Conservation (phyloP, 1,284 basidiomycete genomes). For the Neolentinus lepideus region DNA sequence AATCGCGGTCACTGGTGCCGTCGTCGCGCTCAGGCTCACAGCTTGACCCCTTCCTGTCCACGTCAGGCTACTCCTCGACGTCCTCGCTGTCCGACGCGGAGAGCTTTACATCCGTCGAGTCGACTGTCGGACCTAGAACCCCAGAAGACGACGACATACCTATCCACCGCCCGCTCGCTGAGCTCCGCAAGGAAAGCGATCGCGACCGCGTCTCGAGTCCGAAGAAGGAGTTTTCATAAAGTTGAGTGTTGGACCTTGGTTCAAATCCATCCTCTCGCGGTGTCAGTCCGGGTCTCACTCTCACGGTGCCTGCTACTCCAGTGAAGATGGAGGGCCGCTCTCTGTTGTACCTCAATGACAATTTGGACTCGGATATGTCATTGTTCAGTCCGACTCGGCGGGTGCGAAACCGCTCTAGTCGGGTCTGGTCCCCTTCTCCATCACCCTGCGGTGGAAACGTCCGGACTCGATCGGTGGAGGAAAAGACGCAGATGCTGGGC, state of each 20-base stretch:
- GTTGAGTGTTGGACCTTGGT: slow-evolving; percentile 25
- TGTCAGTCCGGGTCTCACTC: not conserved
- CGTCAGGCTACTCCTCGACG: slow-evolving; percentile 18
- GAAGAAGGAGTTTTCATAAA: slow-evolving; percentile 40
- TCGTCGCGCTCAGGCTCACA: slow-evolving; percentile 28
- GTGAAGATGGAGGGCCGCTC: not conserved
- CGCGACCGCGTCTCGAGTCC: slow-evolving; percentile 58
- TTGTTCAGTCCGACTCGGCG: not conserved
- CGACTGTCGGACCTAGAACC: slow-evolving; percentile 17
- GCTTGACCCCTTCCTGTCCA: slow-evolving; percentile 21
- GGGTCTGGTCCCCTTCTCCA: not conserved
- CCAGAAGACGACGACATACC: slow-evolving; percentile 15
- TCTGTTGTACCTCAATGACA: not conserved
- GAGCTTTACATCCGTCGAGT: slow-evolving; percentile 18
- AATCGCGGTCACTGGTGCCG: slow-evolving; percentile 22
- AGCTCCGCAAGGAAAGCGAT: slow-evolving; percentile 65
- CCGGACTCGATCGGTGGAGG: slow-evolving; percentile 31
- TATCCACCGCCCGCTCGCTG: slow-evolving; percentile 42
- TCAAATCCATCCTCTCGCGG: slow-evolving; percentile 11
- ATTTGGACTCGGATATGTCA: not conserved
- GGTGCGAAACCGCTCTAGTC: not conserved
- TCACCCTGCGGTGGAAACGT: not conserved
- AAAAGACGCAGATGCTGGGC: slow-evolving; percentile 78
- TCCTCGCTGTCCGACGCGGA: slow-evolving; percentile 8
- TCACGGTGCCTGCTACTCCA: not conserved